A percentile compares a stretch with the other conserved stretches of the same genome.
phyloP scores from a whole-genome alignment of 2,329 filamentous ascomycete species.

The Botrytis medusae region DNA sequence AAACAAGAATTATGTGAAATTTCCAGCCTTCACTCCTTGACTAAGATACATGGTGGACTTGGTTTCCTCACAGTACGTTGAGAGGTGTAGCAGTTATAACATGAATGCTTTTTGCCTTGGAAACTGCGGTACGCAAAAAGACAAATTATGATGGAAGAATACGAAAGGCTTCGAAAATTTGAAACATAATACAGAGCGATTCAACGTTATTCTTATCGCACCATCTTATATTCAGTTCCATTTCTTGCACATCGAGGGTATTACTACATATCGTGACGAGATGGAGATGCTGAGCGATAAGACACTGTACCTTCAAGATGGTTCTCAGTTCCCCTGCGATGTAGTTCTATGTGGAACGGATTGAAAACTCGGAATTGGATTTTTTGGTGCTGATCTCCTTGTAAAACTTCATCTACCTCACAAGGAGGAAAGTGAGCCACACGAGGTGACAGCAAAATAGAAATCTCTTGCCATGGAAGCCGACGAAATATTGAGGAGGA shows the following conservation, averaged over 20 bases:
- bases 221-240: background rate
- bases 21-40: constrained; percentile 14
- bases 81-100: background rate
- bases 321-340: constrained; percentile 31
- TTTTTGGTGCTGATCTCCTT: constrained; percentile 32
- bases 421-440: constrained; percentile 25
- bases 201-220: background rate
- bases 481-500: constrained; percentile 6
- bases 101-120: background rate
- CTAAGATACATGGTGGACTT: constrained; percentile 10
- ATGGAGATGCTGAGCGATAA: constrained; percentile 28
- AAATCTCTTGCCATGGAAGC: constrained; percentile 28
- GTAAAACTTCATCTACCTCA: constrained; percentile 34
- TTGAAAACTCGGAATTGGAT: constrained; percentile 31
- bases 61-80: constrained; percentile 2
- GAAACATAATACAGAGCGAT: background rate
- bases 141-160: constrained; percentile 6
- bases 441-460: constrained; percentile 31
- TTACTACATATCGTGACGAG: constrained; percentile 13
- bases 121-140: background rate
- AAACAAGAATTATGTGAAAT: background rate
- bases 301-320: constrained; percentile 26
- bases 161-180: constrained; percentile 17
- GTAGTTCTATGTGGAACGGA: constrained; percentile 36
- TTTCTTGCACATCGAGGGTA: background rate